A percentile compares a stretch with the other conserved stretches of the same genome.
Evolutionary conservation across 2,329 filamentous ascomycete species (phyloP).

Genomic region (Fusarium sp.): DNA sequence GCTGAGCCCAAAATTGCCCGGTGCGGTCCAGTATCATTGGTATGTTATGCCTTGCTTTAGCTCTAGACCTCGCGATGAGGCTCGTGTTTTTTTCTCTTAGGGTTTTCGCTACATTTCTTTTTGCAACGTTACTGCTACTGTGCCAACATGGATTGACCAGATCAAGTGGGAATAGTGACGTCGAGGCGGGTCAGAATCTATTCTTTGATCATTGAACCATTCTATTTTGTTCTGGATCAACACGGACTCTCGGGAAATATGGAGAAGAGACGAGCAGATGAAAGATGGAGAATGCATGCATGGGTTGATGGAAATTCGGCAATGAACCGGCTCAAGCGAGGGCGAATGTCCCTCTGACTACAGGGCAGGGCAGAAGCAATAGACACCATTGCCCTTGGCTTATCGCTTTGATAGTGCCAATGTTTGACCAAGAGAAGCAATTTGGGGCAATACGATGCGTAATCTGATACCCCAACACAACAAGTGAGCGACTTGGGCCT

Average conservation of each 20-base stretch:
- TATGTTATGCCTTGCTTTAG: background rate
- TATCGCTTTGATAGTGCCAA: constrained; percentile 14
- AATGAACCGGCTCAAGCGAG: constrained; percentile 7
- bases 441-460: constrained; percentile 26
- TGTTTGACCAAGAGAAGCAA: constrained; percentile 16
- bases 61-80: constrained; percentile 31
- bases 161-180: constrained; percentile 13
- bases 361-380: constrained; percentile 6
- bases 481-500: constrained; percentile 1
- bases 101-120: background rate
- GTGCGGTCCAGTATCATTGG: background rate
- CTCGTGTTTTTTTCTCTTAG: constrained; percentile 18
- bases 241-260: constrained; percentile 12
- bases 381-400: background rate
- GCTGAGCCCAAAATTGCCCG: background rate
- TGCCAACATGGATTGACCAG: constrained; percentile 1
- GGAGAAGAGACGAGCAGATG: background rate
- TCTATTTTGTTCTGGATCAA: background rate
- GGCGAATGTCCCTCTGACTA: background rate
- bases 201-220: background rate
- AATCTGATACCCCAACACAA: background rate
- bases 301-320: background rate
- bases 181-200: constrained; percentile 14
- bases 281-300: background rate
- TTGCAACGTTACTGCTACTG: background rate